Evolutionary conservation across 495 filamentous ascomycete species (phyloP).

Genomic region (Opeltia flavorubescens): DNA sequence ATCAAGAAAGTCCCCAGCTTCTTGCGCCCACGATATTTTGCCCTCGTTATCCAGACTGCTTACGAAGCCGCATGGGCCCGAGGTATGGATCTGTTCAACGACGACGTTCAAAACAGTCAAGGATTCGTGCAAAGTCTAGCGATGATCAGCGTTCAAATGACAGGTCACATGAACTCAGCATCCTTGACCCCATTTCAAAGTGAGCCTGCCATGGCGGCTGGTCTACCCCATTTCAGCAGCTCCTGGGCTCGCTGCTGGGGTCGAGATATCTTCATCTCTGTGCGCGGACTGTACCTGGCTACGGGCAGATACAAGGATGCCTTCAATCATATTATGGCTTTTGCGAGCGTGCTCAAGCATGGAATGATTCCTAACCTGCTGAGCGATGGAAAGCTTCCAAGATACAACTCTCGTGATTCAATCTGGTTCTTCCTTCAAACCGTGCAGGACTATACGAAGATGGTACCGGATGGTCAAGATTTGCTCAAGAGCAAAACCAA

Average conservation of each 20-base stretch:
- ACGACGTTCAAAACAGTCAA: slow-evolving; percentile 64
- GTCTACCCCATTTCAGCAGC: slow-evolving; percentile 85
- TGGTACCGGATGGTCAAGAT: slow-evolving; percentile 63
- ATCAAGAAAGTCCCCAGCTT: slow-evolving; percentile 76
- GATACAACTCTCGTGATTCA: slow-evolving; percentile 95
- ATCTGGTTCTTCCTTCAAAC: slow-evolving; percentile 95
- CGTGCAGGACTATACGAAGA: slow-evolving; percentile 82
- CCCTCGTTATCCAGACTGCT: slow-evolving; percentile 69
- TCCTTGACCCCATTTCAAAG: slow-evolving; percentile 76
- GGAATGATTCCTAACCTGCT: slow-evolving; percentile 97
- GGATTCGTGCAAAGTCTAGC: slow-evolving; percentile 72
- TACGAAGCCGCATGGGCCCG: slow-evolving; percentile 73
- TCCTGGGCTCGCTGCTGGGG: slow-evolving; percentile 97
- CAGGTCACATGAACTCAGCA: slow-evolving; percentile 73
- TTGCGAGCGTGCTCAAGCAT: slow-evolving; percentile 93
- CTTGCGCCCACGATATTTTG: slow-evolving; percentile 85
- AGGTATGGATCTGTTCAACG: slow-evolving; percentile 60
- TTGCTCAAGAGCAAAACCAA: slow-evolving; percentile 65
- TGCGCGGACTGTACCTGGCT: slow-evolving; percentile 76
- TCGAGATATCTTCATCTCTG: slow-evolving; percentile 89
- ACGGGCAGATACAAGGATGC: slow-evolving; percentile 81
- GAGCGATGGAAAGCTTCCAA: slow-evolving; percentile 66
- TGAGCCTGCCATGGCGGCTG: slow-evolving; percentile 81
- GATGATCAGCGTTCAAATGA: slow-evolving; percentile 82
- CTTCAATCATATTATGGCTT: slow-evolving; percentile 85